Evolutionary conservation across 2,329 filamentous ascomycete species (phyloP), one percentile per base, ranked within the genome.

Genomic region (Sporothrix dimorphospora): DNA sequence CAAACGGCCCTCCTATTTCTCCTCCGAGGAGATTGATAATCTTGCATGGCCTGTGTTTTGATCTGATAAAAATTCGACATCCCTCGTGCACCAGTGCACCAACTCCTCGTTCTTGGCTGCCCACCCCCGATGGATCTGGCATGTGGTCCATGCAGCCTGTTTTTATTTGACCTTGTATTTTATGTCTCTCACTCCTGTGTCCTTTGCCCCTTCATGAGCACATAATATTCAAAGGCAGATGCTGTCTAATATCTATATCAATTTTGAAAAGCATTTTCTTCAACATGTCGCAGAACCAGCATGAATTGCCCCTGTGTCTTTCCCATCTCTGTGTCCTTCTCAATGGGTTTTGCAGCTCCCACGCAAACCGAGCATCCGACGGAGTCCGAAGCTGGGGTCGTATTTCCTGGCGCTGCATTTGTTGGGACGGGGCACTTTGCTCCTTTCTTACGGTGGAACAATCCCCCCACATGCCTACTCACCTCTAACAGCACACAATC

Each of bases 1-100:
- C 59, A 45, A 45, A 65, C 40, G 38, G n/a, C 9, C 14, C 38
- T 21, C 57, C 51, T 34, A 12, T 38, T 49, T 53, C 49, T 53
- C 21, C 11, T 34, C 27, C 59, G 45, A 59, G 51, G 27, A 67
- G 55, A 75, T 73, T 75, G 74, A 75, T 75, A 73, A 75, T 75
- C 74, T 73, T 73, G 74, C 74, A 75, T 74, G 55, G 9, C 49
- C 34, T 40, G 57, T 67, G 27, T n/a, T 34, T 71, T 71, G 69
- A 73, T 73, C 69, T 69, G 72, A 73, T 71, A 73, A 73, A 72
- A 71, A 24, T 47, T 38, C 34, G 21, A 30, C 69, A 63, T 38
- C 24, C 42, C 68, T 51, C 30, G 51, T 61, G 68, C 55, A 21
- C 51, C 51, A 21, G 51, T 61, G 68, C 55, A 21, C 51, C 51